Conservation (phyloP, 2,329 filamentous ascomycete genomes). For the Coniochaeta sp. region DNA sequence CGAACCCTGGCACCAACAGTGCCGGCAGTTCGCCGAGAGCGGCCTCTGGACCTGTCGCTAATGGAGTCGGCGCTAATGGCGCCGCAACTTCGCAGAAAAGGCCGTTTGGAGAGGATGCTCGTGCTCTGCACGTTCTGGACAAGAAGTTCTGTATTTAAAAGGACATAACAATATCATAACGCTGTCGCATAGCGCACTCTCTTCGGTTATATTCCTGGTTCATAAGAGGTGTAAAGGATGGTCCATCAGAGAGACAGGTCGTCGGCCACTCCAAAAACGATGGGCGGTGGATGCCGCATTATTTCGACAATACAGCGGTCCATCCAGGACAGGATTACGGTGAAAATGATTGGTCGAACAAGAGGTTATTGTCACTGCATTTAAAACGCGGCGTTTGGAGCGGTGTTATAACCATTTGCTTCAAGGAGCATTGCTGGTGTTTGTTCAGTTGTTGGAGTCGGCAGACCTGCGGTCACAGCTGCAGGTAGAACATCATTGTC, state of each 20-base stretch:
- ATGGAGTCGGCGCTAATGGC: conserved; percentile 9
- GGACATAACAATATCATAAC: background rate
- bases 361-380: background rate
- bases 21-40: conserved; percentile 38
- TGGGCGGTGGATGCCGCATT: background rate
- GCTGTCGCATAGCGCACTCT: background rate
- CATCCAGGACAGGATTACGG: background rate
- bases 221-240: background rate
- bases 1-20: conserved; percentile 33
- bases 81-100: conserved; percentile 4
- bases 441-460: background rate
- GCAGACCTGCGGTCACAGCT: background rate
- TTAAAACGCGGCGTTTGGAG: background rate
- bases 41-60: conserved; percentile 16
- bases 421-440: background rate
- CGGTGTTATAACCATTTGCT: background rate
- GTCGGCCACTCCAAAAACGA: background rate
- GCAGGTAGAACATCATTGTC: background rate
- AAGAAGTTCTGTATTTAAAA: conserved; percentile 19
- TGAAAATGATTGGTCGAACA: background rate
- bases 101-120: conserved; percentile 15
- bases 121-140: conserved; percentile 18
- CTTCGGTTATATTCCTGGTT: background rate
- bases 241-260: background rate
- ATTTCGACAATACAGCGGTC: background rate